Base-by-base conservation (phyloP, 148 eudicot species). In the Vaccinium vitisidaea region DNA sequence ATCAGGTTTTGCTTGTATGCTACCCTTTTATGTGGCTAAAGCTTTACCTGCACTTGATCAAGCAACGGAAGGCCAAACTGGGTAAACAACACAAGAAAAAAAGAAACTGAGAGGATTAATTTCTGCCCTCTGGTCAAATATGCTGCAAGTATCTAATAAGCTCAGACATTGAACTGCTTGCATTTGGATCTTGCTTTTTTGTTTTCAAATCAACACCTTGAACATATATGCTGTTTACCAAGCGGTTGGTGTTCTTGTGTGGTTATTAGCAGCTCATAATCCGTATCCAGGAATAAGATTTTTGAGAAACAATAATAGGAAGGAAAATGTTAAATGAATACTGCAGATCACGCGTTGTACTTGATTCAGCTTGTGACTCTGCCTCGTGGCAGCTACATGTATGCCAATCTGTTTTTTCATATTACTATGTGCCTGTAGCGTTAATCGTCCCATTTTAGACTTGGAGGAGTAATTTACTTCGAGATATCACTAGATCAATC, bases 11-110 rank as follows among this genome's bases (percentile, higher is more conserved):
- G 86, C 97, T 96, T 87, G 55, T 91, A 55, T 91, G 90, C 90
- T 96, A 94, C 84, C 99, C 98, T 3, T 65, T 93, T 83, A 83
- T 93, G 61, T 92, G 95, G 95, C 56, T 91, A 84, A 93, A 93
- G 87, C 93, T 96, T 70, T 93, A 96, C 91, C 88, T 94, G 85
- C 92, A 96, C 87, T 85, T 96, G 77, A 86, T 96, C 77, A 93
- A 92, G 87, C 99, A 96, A 88, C 89, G 98, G 79, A 89, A 87
- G 74, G 88, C 92, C 48, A 96, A 93, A 89, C 84, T 93, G 80
- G 88, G 92, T 69, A 93, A 92, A 85, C 84, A 49, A 36, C 90
- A 73, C 63, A 88, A 85, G 71, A 92, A 92, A 87, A 94, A 93
- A 89, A 85, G 77, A 30, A 90, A 81, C 70, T 92, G 91, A 92